Evolutionary conservation across 73 alveolate species (phyloP).

Genomic region (Uronychia setigera): DNA sequence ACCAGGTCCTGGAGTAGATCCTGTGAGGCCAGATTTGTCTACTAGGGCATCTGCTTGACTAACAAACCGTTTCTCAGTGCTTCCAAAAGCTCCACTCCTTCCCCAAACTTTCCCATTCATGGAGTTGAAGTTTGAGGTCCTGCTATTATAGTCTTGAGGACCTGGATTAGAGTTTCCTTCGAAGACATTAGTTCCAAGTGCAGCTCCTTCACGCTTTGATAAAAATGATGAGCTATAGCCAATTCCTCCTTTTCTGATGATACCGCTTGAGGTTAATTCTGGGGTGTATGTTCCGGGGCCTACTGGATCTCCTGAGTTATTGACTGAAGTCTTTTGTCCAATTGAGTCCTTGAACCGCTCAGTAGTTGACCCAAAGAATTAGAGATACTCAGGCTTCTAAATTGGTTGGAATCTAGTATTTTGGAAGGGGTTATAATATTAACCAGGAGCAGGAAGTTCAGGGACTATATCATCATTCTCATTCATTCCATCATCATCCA

Average conservation of each 20-base stretch:
- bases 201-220: conserved; percentile 15
- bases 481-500: background rate
- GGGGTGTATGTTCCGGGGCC: background rate
- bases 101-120: conserved; percentile 39
- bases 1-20: conserved; percentile 29
- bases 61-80: conserved; percentile 32
- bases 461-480: conserved; percentile 10
- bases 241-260: background rate
- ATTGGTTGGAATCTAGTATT: background rate
- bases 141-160: background rate
- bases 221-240: conserved; percentile 7
- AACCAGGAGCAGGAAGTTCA: conserved; percentile 5
- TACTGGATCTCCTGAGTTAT: background rate
- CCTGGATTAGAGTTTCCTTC: conserved; percentile 29
- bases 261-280: background rate
- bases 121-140: background rate
- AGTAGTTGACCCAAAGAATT: conserved; percentile 33
- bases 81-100: conserved; percentile 18
- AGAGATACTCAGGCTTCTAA: conserved; percentile 4
- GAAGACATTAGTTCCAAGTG: background rate
- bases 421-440: background rate
- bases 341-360: conserved; percentile 2
- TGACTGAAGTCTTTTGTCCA: background rate
- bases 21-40: background rate
- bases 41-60: background rate